Base-by-base conservation (phyloP, 495 filamentous ascomycete species). In the Achaetomiella virescens region DNA sequence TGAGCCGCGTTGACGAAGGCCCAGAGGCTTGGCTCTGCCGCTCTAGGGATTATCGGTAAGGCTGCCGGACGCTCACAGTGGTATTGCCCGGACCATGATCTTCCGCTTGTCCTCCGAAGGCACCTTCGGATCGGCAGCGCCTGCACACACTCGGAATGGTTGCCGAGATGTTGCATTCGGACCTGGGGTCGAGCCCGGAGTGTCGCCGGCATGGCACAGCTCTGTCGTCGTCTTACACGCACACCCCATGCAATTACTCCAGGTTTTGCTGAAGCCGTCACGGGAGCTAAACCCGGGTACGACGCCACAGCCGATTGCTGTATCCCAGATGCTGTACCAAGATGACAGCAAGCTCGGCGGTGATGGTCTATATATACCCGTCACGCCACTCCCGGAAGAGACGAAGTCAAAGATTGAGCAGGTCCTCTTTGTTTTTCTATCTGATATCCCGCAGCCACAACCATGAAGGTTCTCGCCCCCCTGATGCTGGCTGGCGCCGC, bases 381-480 rank as follows among this genome's bases (percentile, higher is more conserved):
- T 17, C 33, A 49, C 12, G 20, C 36, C 33, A 37, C 20, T n/a
- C 20, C 21, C 4, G 15, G 20, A 5, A 0, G 2, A 22, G 9
- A 6, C 6, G 3, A 25, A 7, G 21, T 41, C 24, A 38, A 21
- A 21, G 17, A 46, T 47, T 41, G 51, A 55, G 45, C 41, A 40
- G 20, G 21, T 46, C 51, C 45, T 31, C 38, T n/a, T 29, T 38
- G 47, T 41, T 38, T 29, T 48, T 8, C n/a, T 37, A 20, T 11
- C 44, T 4, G 17, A 33, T 10, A n/a, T 14, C 29, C 20, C 38
- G 17, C 14, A 22, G 37, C 35, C 49, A 11, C 22, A 50, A 58
- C 38, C 54, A 68, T 68, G 63, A 68, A 66, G 61, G 18, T 66
- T 35, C 51, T 68, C 61, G 54, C 60, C 24, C 63, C 61, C 18